Evolutionary conservation across 768 basidiomycete species (phyloP), one percentile per base, ranked within the genome.

Genomic region (Arthromyces matolae): DNA sequence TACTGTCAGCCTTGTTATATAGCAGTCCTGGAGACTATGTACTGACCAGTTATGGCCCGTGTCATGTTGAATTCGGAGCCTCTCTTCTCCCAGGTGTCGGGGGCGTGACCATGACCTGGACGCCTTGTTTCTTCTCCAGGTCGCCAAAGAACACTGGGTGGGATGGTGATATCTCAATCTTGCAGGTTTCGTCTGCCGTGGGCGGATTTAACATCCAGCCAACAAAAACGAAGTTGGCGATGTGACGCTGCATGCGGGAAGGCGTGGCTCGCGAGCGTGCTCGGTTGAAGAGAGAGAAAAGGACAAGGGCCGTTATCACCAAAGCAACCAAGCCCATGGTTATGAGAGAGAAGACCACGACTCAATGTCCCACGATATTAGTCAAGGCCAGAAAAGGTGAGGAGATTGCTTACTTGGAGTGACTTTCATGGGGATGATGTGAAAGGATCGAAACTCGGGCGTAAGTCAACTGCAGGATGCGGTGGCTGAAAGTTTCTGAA

Each of bases 21-120:
- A 7, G 25, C 16, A 23, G 22, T 23, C 20, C 28, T 18, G n/a
- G 28, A 10, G 3, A 28, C 3, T 32, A 13, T 13, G n/a, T 20
- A 8, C 1, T 19, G 3, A 27, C 12, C 3, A n/a, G 16, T 5
- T 9, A 42, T 5, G 33, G 8, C 8, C 42, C 13, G 32, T 19
- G 33, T 29, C 14, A 19, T 14, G 6, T 5, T 1, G 36, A 13
- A 23, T 1, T 6, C 12, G 8, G 9, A 13, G 14, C 34, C 28
- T 54, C 52, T 41, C 48, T 45, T 48, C 58, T 61, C 35, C 57
- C 56, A 1, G 66, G 66, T 13, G 65, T 66, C 19, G 66, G 66
- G 10, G 66, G 66, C 36, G 66, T 68, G 24, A 68, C 42, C 47
- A 61, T 51, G n/a, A 66, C 57, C 36, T 58, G 60, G 28, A 68